These are phyloP conservation scores for Suillus sp. DNA, from an alignment of 768 basidiomycete genomes.

Conservation along the genomic window DNA sequence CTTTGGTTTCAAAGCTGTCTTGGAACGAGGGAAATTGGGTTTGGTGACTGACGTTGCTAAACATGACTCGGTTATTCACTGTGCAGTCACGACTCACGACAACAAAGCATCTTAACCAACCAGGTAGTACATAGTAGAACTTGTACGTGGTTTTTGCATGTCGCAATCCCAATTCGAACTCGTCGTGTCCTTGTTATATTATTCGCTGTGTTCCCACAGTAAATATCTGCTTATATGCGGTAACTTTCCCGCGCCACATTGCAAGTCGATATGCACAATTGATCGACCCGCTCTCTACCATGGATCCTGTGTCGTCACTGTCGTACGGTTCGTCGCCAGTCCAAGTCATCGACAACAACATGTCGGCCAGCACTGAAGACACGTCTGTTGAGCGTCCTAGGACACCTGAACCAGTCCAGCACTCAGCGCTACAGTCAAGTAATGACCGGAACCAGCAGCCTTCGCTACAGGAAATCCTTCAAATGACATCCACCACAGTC, in stretches of 20 bases:
- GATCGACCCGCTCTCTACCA: background rate
- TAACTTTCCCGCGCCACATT: background rate
- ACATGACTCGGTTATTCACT: background rate
- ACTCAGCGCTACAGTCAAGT: background rate
- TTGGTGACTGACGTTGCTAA: background rate
- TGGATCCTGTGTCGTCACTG: conserved; percentile 1
- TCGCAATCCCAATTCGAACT: background rate
- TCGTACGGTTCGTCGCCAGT: background rate
- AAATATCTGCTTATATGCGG: too few relatives aligned
- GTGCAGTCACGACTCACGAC: background rate
- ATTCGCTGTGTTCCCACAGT: background rate
- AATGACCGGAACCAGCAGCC: background rate
- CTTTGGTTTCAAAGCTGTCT: background rate
- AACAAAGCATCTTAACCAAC: background rate
- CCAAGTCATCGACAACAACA: background rate
- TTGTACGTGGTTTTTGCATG: background rate
- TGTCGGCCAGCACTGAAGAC: background rate
- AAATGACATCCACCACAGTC: conserved; percentile 6
- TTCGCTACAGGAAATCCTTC: conserved; percentile 9
- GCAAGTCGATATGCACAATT: background rate
- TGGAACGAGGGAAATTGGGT: background rate
- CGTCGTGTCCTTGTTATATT: background rate
- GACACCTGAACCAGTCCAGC: background rate
- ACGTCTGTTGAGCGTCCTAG: background rate
- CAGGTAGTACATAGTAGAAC: too few relatives aligned